Base-by-base conservation (phyloP, 2,329 filamentous ascomycete genomes). In the Fusarium scirpi region DNA sequence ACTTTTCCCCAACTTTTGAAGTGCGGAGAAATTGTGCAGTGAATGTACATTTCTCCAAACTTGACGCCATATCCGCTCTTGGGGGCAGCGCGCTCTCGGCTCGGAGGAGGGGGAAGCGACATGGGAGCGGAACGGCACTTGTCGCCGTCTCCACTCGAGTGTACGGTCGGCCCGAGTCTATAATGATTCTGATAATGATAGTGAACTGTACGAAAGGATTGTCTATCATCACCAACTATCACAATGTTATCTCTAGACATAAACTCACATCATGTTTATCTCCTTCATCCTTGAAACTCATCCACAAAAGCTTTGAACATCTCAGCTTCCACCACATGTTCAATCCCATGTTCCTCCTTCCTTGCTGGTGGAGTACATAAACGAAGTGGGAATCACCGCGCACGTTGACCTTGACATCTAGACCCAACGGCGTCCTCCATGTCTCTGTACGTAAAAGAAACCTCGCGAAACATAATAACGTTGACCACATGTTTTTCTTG, bases 391-490 rank as follows among this genome's bases (percentile, higher is more conserved):
- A 60, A 60, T 60, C 52, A 60, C 51, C 38, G 24, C 54, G 62
- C 53, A 65, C 32, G 61, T 12, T 38, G 15, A 32, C 30, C 30
- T 32, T 32, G 30, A 65, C 62, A 46, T 65, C 61, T 51, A 47
- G 61, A 60, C 44, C 34, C 47, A 49, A 40, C 55, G 63, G 22
- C 12, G 30, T 20, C 30, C 46, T 54, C 48, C 32, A 41, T 38
- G 32, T 47, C 34, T 53, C 51, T 62, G 63, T 66, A 66, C 63
- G 63, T 66, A 66, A 66, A 66, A 66, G 55, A 67, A 66, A 66
- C 38, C 63, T 16, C 18, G 30, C 41, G 40, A 56, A 41, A 62
- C 53, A 66, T 61, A 62, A 67, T 66, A 67, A 62, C 48, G 8
- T 62, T 66, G 62, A 66, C 63, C 44, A 67, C 54, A 55, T 48